These are phyloP conservation scores for Hymenochaete sp. DNA, from an alignment of 1,284 basidiomycete genomes.

Conservation along the genomic window DNA sequence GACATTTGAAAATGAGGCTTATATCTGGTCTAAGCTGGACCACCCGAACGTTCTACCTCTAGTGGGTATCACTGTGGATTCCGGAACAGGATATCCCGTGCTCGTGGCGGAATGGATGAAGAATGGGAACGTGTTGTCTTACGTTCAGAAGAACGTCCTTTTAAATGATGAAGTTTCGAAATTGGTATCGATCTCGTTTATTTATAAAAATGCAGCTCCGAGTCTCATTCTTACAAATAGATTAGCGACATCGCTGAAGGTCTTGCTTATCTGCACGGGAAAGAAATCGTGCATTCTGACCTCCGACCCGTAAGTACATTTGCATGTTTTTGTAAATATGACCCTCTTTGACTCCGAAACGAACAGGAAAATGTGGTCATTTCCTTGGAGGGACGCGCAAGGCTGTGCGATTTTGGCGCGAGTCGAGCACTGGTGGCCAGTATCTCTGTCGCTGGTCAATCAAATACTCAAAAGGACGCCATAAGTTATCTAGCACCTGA, in stretches of 20 bases:
- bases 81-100: constrained; percentile 23
- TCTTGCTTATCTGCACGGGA: constrained; percentile 6
- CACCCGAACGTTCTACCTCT: constrained; percentile 9
- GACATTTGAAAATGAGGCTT: constrained; percentile 2
- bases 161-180: too few relatives aligned
- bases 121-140: constrained; percentile 5
- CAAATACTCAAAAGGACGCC: too few relatives aligned
- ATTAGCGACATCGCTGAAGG: constrained; percentile 11
- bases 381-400: background rate
- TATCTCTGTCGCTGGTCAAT: background rate
- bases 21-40: constrained; percentile 9
- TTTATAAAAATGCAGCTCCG: background rate
- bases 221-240: background rate
- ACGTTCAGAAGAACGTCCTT: background rate
- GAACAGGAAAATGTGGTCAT: constrained; percentile 7
- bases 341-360: background rate
- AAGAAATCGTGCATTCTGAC: constrained; percentile 10
- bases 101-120: constrained; percentile 12
- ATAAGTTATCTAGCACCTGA: background rate
- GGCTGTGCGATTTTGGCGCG: constrained; percentile 9
- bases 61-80: background rate
- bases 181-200: too few relatives aligned
- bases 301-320: constrained; percentile 9
- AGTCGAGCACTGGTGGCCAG: background rate
- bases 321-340: background rate